A percentile compares a stretch with the other conserved stretches of the same genome.
These are phyloP conservation scores for cucumber (Cucumis sativus) DNA, from an alignment of 306 rosid species.

Conservation along the genomic window DNA sequence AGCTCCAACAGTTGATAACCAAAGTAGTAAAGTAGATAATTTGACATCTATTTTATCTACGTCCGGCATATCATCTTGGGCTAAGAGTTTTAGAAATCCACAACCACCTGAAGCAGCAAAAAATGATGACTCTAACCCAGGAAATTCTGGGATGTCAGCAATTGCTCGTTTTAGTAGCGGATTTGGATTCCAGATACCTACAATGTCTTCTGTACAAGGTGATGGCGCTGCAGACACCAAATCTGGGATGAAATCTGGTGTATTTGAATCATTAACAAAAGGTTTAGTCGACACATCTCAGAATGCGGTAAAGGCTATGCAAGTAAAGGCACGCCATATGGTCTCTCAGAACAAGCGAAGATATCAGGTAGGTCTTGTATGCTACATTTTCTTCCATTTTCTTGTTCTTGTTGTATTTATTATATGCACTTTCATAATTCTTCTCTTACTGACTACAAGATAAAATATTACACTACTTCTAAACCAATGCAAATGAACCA, in stretches of 20 bases:
- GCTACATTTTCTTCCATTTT: constrained; percentile 6
- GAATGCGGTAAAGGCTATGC: constrained; percentile 74
- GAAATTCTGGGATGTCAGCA: constrained; percentile 31
- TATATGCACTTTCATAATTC: neutral
- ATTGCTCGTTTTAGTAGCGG: constrained; percentile 45
- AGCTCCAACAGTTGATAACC: constrained; percentile 20
- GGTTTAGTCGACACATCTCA: constrained; percentile 64
- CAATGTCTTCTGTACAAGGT: constrained; percentile 13
- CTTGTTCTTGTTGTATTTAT: neutral
- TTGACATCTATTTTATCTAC: constrained; percentile 14
- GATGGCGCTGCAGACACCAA: constrained; percentile 22
- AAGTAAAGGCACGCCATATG: constrained; percentile 86
- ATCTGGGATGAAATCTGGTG: constrained; percentile 29
- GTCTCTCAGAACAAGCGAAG: constrained; percentile 89
- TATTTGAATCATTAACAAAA: constrained; percentile 56
- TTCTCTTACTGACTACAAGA: neutral
- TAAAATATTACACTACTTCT: neutral
- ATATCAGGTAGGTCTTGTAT: constrained; percentile 56
- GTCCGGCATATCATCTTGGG: constrained; percentile 44
- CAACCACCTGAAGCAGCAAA: constrained; percentile 23
- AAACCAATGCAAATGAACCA: neutral
- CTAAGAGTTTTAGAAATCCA: constrained; percentile 27
- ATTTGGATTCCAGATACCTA: constrained; percentile 34
- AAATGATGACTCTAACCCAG: constrained; percentile 23
- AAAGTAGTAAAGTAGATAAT: constrained; percentile 17